phyloP scores from a whole-genome alignment of 441 rosid species.

The Monsonia emarginata region DNA sequence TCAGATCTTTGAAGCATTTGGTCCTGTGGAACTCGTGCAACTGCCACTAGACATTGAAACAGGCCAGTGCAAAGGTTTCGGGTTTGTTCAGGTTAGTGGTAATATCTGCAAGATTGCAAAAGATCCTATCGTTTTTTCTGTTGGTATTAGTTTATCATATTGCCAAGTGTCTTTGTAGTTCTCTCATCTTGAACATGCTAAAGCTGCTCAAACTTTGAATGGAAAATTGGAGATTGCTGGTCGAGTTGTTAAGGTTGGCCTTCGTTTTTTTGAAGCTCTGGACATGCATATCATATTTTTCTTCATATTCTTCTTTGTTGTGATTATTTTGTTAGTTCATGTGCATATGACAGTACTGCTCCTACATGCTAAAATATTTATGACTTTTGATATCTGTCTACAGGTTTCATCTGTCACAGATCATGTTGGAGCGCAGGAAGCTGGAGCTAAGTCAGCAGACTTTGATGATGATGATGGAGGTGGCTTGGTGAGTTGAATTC shows the following conservation, averaged over 20 bases:
- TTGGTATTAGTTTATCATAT: too few relatives aligned
- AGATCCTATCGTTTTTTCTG: too few relatives aligned
- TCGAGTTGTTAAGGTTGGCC: conserved; percentile 62
- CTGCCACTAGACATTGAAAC: conserved; percentile 83
- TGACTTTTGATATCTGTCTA: conserved; percentile 7
- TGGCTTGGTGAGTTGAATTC: conserved; percentile 55
- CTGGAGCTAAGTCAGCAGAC: conserved; percentile 67
- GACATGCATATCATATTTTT: background rate
- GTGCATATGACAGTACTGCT: background rate
- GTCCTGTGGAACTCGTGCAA: conserved; percentile 86
- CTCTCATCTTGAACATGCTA: conserved; percentile 77
- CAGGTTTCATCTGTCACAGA: conserved; percentile 88
- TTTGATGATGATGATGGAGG: conserved; percentile 95
- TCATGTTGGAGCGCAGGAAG: conserved; percentile 66
- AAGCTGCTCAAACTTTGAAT: conserved; percentile 75
- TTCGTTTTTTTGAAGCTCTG: conserved; percentile 2
- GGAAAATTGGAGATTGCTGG: conserved; percentile 90
- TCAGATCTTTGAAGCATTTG: conserved; percentile 86
- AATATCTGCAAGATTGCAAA: conserved; percentile 10
- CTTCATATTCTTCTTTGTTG: background rate
- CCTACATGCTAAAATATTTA: background rate
- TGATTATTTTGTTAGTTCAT: background rate
- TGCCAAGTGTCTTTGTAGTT: too few relatives aligned
- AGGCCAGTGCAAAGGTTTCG: conserved; percentile 90
- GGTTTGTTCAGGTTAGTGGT: conserved; percentile 75